Percentiles rank a stretch among this genome's conserved stretches.
These are phyloP conservation scores for Coemansia sp. DNA, from an alignment of 192 early-diverging fungal genomes.

Conservation along the genomic window DNA sequence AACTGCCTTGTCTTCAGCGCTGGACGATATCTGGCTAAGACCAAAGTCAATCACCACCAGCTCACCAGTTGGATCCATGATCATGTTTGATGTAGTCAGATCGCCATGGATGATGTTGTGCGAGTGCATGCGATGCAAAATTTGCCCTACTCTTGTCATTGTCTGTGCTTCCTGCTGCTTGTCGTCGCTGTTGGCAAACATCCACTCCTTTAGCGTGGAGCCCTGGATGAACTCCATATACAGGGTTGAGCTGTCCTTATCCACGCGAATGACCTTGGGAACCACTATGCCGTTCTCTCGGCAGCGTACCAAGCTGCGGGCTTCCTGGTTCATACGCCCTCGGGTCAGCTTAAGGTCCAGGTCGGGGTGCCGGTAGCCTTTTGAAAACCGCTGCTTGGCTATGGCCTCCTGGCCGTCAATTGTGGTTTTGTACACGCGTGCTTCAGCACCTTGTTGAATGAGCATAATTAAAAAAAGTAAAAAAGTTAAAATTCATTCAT, in stretches of 20 bases:
- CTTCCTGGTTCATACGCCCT: constrained; percentile 78
- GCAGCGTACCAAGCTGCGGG: constrained; percentile 75
- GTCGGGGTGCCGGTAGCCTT: constrained; percentile 86
- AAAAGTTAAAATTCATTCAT: constrained; percentile 25
- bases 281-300: constrained; percentile 70
- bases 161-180: constrained; percentile 23
- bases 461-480: constrained; percentile 24
- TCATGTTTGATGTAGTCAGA: constrained; percentile 93
- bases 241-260: constrained; percentile 66
- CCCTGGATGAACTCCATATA: constrained; percentile 92
- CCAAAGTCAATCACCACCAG: constrained; percentile 94
- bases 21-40: constrained; percentile 76
- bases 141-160: constrained; percentile 59
- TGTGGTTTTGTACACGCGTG: constrained; percentile 70
- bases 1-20: constrained; percentile 95
- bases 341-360: constrained; percentile 83
- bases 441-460: constrained; percentile 88
- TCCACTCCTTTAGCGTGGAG: constrained; percentile 68
- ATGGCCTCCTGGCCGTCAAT: constrained; percentile 60
- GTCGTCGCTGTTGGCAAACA: constrained; percentile 41
- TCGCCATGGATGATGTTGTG: constrained; percentile 93
- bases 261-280: constrained; percentile 80
- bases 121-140: constrained; percentile 78
- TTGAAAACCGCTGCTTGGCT: constrained; percentile 91
- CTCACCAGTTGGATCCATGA: constrained; percentile 56